Evolutionary conservation across 768 basidiomycete genomes (phyloP).

Genomic region (Exidia glandulosa): DNA sequence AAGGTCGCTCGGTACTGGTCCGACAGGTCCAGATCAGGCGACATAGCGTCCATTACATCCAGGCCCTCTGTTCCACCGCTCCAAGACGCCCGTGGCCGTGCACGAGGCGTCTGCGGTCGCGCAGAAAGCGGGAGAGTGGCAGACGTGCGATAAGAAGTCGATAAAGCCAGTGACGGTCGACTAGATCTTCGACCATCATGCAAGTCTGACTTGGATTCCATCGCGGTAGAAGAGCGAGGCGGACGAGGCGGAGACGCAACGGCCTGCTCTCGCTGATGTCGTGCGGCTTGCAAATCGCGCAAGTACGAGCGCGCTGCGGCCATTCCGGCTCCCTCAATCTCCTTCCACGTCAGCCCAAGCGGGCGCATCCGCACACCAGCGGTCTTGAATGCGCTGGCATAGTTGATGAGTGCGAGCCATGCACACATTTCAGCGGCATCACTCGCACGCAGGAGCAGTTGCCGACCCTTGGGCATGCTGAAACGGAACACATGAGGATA

Average conservation of each 20-base stretch:
- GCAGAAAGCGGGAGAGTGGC: background rate
- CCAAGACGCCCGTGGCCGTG: background rate
- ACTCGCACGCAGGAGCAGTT: conserved; percentile 67
- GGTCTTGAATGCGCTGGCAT: conserved; percentile 85
- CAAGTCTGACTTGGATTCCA: too few species aligned
- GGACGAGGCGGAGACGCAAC: conserved; percentile 12
- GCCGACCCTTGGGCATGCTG: conserved; percentile 62
- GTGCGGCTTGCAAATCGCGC: background rate
- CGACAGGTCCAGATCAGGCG: conserved; percentile 15
- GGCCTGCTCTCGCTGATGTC: conserved; percentile 38
- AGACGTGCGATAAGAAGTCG: background rate
- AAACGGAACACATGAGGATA: conserved; percentile 69
- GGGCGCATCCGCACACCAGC: conserved; percentile 74
- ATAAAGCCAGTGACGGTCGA: background rate
- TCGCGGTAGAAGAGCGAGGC: too few species aligned
- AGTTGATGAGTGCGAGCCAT: conserved; percentile 91
- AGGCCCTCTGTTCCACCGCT: background rate
- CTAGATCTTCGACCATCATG: too few species aligned
- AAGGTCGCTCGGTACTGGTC: conserved; percentile 74
- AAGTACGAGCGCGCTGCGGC: conserved; percentile 46
- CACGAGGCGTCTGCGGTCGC: background rate
- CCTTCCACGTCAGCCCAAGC: conserved; percentile 52
- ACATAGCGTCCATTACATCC: conserved; percentile 6
- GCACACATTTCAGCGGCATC: conserved; percentile 66
- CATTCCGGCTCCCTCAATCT: conserved; percentile 67